Base-by-base conservation (phyloP, 2,329 filamentous ascomycete species). In the Byssochlamys sp. region DNA sequence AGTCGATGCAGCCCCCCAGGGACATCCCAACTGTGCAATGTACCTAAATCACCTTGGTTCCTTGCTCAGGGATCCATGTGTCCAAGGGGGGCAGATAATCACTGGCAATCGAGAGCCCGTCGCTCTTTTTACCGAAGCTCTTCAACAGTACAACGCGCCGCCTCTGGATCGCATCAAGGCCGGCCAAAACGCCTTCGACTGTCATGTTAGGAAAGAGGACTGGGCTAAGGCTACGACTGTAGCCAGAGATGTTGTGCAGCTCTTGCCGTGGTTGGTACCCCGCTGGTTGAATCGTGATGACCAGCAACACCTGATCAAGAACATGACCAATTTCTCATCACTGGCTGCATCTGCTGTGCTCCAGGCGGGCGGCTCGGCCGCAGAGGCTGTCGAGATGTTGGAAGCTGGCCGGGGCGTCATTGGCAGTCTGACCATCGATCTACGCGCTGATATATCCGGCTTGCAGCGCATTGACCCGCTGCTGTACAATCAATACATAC, bases 21-120 rank as follows among this genome's bases (percentile, higher is more conserved):
- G 31, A 19, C 25, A 53, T 31, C 52, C 52, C 9, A 53, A 53
- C 14, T 27, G 52, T 19, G 52, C 52, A 24, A 53, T 53, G 52
- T 53, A 53, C 52, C 52, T 53, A 10, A 53, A 53, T 53, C 25
- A 53, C 28, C 52, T 53, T 53, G 52, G 27, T 27, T 31, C 27
- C 11, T 24, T 53, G 52, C 10, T 53, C 9, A 53, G 50, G 14
- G 50, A 52, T 29, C 50, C 25, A 27, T 52, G 24, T 29, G 25
- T 29, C 4, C 52, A 19, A 33, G 19, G 4, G 14, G 52, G 25
- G 31, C 27, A 24, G 31, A 27, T 29, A 27, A 52, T 52, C 2
- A 27, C 25, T n/a, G 28, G 24, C 25, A 31, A 53, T 33, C 52
- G 52, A 14, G 25, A 27, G 9, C 52, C 52, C n/a, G 33, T 53